Evolutionary conservation across 2,329 filamentous ascomycete genomes (phyloP).

Genomic region (Aspergillus puulaauensis): DNA sequence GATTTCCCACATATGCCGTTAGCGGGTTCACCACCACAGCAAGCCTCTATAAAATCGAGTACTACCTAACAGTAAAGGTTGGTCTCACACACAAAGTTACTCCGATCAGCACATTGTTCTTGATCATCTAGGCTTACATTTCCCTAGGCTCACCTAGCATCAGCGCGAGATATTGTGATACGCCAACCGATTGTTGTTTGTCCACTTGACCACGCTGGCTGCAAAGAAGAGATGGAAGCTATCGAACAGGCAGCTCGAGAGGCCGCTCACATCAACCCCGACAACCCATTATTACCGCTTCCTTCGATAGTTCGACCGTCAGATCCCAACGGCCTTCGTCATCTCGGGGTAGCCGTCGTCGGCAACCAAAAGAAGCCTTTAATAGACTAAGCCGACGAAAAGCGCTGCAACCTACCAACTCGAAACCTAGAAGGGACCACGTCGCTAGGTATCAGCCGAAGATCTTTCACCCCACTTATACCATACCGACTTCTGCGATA

Average conservation of each 20-base stretch:
- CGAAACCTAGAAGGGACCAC: not conserved
- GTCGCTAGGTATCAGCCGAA: constrained; percentile 12
- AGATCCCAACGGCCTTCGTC: constrained; percentile 64
- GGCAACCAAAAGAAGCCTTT: constrained; percentile 62
- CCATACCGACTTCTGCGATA: not conserved
- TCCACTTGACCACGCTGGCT: constrained; percentile 89
- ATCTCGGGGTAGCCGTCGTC: constrained; percentile 63
- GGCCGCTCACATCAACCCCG: constrained; percentile 80
- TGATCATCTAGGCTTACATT: constrained; percentile 11
- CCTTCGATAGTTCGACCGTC: constrained; percentile 76
- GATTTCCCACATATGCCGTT: constrained; percentile 86
- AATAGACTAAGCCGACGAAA: constrained; percentile 56
- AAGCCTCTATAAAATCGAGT: constrained; percentile 96
- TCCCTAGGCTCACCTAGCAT: constrained; percentile 77
- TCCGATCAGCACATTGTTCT: not conserved
- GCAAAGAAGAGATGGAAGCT: constrained; percentile 97
- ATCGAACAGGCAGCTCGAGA: constrained; percentile 96
- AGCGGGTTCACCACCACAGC: constrained; percentile 91
- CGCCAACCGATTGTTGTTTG: constrained; percentile 95
- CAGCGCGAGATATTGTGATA: constrained; percentile 81
- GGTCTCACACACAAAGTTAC: not conserved
- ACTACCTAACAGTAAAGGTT: constrained; percentile 92
- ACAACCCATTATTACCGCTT: constrained; percentile 90
- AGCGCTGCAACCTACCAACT: not conserved
- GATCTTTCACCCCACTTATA: constrained; percentile 9